Conservation (phyloP, 1,139 yeast genomes). For the Yamadazyma buinensis region DNA sequence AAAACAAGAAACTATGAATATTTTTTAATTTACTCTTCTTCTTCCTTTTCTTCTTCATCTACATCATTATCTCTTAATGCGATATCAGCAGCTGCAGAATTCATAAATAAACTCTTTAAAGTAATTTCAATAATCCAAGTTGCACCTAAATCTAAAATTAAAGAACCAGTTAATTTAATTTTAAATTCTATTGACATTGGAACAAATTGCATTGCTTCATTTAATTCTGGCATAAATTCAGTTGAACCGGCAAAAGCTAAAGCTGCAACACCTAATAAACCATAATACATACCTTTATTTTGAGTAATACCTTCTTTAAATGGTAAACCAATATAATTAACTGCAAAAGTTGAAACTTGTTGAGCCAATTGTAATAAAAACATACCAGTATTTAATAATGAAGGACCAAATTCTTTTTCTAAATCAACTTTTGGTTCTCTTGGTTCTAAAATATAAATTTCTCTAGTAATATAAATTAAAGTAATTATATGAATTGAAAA, state of each 20-base stretch:
- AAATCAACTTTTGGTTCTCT: slow-evolving; percentile 84
- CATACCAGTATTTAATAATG: slow-evolving; percentile 92
- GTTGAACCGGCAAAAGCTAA: slow-evolving; percentile 90
- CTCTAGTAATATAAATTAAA: slow-evolving; percentile 75
- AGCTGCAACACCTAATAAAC: slow-evolving; percentile 85
- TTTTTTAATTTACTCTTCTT: not conserved
- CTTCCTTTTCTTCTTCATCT: slow-evolving; percentile 11
- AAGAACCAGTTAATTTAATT: slow-evolving; percentile 66
- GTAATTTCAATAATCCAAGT: slow-evolving; percentile 78
- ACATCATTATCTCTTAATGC: slow-evolving; percentile 49
- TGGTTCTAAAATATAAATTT: slow-evolving; percentile 86
- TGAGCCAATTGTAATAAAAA: slow-evolving; percentile 91
- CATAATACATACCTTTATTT: slow-evolving; percentile 97
- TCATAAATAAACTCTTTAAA: slow-evolving; percentile 83
- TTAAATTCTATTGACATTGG: slow-evolving; percentile 79
- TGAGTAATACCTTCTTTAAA: slow-evolving; percentile 88
- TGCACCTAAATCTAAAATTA: slow-evolving; percentile 71
- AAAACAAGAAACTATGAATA: not conserved
- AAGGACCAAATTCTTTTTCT: slow-evolving; percentile 85
- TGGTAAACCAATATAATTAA: slow-evolving; percentile 96
- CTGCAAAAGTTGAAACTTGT: slow-evolving; percentile 97
- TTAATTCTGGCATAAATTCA: slow-evolving; percentile 91
- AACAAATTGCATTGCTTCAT: slow-evolving; percentile 87
- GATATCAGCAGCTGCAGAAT: slow-evolving; percentile 88
- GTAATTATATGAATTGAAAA: slow-evolving; percentile 89